These are phyloP conservation scores for Melastoma candidum DNA, from an alignment of 441 rosid genomes.

Conservation along the genomic window DNA sequence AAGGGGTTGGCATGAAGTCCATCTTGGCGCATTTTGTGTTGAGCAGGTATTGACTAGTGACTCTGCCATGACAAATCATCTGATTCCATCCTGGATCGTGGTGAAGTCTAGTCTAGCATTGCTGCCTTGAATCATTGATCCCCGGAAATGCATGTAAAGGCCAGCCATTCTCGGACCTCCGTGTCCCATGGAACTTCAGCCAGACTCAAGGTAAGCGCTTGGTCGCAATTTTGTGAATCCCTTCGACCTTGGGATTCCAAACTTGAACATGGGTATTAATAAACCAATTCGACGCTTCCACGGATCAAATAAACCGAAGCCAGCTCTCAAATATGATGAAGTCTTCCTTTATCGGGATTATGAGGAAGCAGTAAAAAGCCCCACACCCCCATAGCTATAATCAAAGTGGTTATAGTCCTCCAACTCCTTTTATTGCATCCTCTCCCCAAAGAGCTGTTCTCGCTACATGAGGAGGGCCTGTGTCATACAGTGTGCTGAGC, in stretches of 20 bases:
- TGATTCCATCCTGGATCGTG: slow-evolving; percentile 23
- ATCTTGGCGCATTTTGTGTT: slow-evolving; percentile 29
- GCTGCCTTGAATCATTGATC: background rate
- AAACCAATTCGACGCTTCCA: slow-evolving; percentile 60
- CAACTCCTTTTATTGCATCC: background rate
- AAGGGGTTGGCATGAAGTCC: slow-evolving; percentile 36
- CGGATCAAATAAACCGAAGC: background rate
- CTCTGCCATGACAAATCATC: slow-evolving; percentile 30
- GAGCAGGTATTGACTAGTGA: slow-evolving; percentile 18
- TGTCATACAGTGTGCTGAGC: slow-evolving; percentile 60
- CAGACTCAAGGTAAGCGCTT: slow-evolving; percentile 30
- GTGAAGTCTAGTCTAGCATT: slow-evolving; percentile 10
- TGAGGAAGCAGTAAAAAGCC: too few relatives aligned
- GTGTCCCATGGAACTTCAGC: slow-evolving; percentile 13
- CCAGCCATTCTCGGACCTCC: background rate
- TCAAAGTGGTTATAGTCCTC: too few relatives aligned
- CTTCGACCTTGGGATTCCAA: slow-evolving; percentile 68
- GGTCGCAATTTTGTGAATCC: slow-evolving; percentile 46
- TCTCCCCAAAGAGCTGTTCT: slow-evolving; percentile 15
- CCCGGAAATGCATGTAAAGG: too few relatives aligned
- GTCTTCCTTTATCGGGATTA: too few relatives aligned
- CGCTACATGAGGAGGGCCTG: slow-evolving; percentile 28
- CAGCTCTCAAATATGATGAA: too few relatives aligned
- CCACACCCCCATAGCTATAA: too few relatives aligned
- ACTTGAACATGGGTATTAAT: slow-evolving; percentile 55